phyloP scores from a whole-genome alignment of 495 filamentous ascomycete genomes.

The Pyrenopolyporus hunteri region DNA sequence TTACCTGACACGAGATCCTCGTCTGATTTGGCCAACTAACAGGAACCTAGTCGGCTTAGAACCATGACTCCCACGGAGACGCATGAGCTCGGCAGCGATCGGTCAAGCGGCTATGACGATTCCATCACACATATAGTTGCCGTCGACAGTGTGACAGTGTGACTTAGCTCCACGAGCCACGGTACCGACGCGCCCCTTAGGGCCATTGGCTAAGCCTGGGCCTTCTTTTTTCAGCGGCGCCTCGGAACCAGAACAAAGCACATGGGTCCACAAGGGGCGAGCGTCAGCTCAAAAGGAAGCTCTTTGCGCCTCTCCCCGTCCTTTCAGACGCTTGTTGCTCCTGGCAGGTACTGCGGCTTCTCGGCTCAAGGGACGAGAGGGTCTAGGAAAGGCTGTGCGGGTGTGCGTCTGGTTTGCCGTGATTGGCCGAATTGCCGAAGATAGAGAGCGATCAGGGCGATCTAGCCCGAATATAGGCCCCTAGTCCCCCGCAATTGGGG shows the following conservation, averaged over 20 bases:
- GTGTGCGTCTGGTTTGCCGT: conserved; percentile 31
- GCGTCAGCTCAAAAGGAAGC: neutral
- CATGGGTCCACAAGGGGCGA: neutral
- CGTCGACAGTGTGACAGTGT: too few species aligned
- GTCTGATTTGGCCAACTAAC: conserved; percentile 19
- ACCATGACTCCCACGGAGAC: conserved; percentile 15
- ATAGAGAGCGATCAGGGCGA: conserved; percentile 28
- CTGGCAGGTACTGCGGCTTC: conserved; percentile 28
- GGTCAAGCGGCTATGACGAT: conserved; percentile 39
- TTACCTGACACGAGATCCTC: conserved; percentile 8
- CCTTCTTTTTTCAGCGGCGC: conserved; percentile 11
- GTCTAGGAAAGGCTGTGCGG: conserved; percentile 16
- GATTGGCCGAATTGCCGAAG: conserved; percentile 41
- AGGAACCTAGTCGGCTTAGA: conserved; percentile 8
- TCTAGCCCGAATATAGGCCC: conserved; percentile 8
- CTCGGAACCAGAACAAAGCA: conserved; percentile 29
- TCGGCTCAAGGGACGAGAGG: conserved; percentile 39
- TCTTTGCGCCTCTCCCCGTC: too few species aligned
- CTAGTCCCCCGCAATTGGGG: conserved; percentile 34
- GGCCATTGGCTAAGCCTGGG: conserved; percentile 16
- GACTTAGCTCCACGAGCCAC: neutral
- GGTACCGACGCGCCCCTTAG: conserved; percentile 13
- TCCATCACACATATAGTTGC: too few species aligned
- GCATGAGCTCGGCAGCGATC: conserved; percentile 33
- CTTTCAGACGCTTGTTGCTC: too few species aligned